Evolutionary conservation across 208 protist genomes (phyloP).

Genomic region (Crithidia bombi): DNA sequence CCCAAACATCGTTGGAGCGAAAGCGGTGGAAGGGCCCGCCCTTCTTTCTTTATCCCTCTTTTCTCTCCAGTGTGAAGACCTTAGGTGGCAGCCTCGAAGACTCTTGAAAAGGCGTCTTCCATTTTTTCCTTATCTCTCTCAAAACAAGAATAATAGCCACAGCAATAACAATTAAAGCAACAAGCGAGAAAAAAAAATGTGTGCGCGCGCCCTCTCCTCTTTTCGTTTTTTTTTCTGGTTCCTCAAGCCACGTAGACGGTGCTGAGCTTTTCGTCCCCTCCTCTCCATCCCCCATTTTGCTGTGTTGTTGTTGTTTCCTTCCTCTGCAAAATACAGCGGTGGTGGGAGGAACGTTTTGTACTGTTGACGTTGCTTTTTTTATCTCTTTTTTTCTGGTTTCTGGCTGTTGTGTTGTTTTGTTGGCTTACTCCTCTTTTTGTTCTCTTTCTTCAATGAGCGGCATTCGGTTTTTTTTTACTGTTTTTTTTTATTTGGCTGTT

Average conservation of each 20-base stretch:
- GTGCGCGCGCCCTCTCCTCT: too few species aligned
- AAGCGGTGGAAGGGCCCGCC: background rate
- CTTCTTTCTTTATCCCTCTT: background rate
- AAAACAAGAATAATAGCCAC: too few species aligned
- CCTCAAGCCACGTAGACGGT: too few species aligned
- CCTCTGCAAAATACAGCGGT: too few species aligned
- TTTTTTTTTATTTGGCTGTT: conserved; percentile 27
- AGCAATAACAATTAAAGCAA: too few species aligned
- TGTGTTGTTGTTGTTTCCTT: too few species aligned
- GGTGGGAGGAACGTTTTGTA: background rate
- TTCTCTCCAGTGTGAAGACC: background rate
- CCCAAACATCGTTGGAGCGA: background rate
- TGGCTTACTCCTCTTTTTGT: conserved; percentile 12
- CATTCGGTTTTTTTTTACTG: conserved; percentile 6
- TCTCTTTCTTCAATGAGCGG: conserved; percentile 20
- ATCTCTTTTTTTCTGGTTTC: conserved; percentile 19
- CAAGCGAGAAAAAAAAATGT: too few species aligned
- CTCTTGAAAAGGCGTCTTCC: background rate
- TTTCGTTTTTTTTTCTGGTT: too few species aligned
- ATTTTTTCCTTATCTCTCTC: background rate
- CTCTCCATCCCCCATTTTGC: too few species aligned
- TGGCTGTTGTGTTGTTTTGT: conserved; percentile 4
- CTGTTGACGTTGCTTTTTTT: background rate
- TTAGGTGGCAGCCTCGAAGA: background rate
- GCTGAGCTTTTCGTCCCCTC: too few species aligned